Base-by-base conservation (phyloP, 768 basidiomycete species). In the Psilocybe cyanescens region DNA sequence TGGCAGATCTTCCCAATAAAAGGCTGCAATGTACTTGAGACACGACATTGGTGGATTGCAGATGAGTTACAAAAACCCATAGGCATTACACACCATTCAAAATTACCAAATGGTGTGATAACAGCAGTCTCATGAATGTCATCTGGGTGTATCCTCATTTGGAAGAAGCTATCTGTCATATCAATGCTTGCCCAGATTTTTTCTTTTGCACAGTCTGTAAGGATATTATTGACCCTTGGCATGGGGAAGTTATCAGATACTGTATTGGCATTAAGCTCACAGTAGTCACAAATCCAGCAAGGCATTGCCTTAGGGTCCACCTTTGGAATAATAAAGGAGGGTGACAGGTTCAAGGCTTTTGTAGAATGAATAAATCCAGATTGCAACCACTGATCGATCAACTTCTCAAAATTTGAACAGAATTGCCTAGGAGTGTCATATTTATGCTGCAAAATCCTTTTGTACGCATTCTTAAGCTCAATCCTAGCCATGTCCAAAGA, bases 1-100 rank as follows among this genome's bases (percentile, higher is more conserved):
- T 82, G 77, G 54, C 79, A 78, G 48, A 81, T 74, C 1, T 68
- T 67, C 0, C 81, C 79, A 29, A 85, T 64, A 48, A 0, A 85
- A 67, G 0, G 78, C 76, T 2, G 24, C 24, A 24, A 61, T 55
- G 3, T 70, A 76, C 51, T 82, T 75, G 0, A 24, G 24, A 24
- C 24, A 24, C 73, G 60, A 0, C 69, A 41, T 47, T 71, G 68
- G 12, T 72, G 74, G 55, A 30, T 76, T 9, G 71, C 66, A 6
- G 76, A 74, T 0, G 75, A 68, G 59, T 78, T 77, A 0, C 64
- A 9, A 2, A 71, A 57, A 0, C 75, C 78, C 52, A 76, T 71
- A 0, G 75, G 78, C 78, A 81, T 80, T 0, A 80, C 77, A 0
- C 65, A 33, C 70, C 71, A 78, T 58, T 81, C 75, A 57, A 72